Evolutionary conservation across 1,284 basidiomycete species (phyloP).

Genomic region (Porogramme epimiltina): DNA sequence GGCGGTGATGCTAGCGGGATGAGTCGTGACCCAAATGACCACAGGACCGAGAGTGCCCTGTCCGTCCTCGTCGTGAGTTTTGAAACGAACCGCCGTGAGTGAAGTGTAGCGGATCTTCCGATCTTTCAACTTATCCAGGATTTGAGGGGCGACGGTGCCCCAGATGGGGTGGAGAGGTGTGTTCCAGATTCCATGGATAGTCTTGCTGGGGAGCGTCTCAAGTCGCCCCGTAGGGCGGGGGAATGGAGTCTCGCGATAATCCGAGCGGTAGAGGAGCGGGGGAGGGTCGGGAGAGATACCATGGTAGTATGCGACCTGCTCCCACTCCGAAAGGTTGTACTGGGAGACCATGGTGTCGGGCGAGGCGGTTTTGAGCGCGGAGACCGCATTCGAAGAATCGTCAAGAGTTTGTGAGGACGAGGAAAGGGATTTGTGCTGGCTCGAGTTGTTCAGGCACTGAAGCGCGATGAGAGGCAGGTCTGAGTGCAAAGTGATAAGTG

Average conservation of each 20-base stretch:
- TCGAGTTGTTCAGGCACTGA: no score
- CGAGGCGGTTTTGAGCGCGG: slow-evolving; percentile 21
- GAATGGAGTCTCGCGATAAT: slow-evolving; percentile 36
- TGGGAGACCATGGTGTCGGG: no score
- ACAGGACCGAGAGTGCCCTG: slow-evolving; percentile 32
- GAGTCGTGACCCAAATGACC: slow-evolving; percentile 41
- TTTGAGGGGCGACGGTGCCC: slow-evolving; percentile 36
- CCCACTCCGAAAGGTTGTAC: no score
- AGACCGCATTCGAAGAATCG: no score
- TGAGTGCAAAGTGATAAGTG: no score
- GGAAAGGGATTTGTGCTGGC: no score
- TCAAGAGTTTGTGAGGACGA: no score
- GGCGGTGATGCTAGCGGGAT: slow-evolving; percentile 37
- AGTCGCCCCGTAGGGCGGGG: slow-evolving; percentile 27
- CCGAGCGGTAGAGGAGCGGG: slow-evolving; percentile 38
- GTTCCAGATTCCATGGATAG: slow-evolving; percentile 38
- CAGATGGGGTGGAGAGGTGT: slow-evolving; percentile 33
- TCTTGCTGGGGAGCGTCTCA: slow-evolving; percentile 36
- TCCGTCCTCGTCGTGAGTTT: slow-evolving; percentile 31
- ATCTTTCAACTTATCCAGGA: slow-evolving; percentile 33
- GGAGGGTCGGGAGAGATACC: slow-evolving; percentile 38
- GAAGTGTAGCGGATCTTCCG: slow-evolving; percentile 35
- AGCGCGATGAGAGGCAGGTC: no score
- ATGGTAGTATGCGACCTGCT: slow-evolving; percentile 33
- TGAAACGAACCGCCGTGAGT: slow-evolving; percentile 37